Evolutionary conservation across 2,329 filamentous ascomycete species (phyloP).

Genomic region (Aspergillus caelatus): DNA sequence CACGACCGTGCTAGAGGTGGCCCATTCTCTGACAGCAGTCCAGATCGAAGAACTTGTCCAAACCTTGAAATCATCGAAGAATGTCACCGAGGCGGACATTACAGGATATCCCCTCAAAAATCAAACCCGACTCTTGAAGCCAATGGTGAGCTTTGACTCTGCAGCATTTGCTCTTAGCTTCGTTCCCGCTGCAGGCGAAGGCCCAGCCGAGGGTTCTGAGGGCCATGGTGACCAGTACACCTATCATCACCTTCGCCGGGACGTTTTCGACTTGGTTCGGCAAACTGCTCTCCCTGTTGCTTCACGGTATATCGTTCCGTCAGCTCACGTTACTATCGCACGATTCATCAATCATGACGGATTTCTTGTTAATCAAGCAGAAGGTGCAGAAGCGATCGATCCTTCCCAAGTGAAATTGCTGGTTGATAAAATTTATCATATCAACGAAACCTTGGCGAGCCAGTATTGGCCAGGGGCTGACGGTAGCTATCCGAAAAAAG

Average conservation of each 20-base stretch:
- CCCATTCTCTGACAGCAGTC: conserved; percentile 72
- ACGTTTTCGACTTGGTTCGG: conserved; percentile 67
- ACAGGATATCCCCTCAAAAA: conserved; percentile 67
- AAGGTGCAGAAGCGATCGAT: conserved; percentile 37
- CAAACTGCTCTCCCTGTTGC: conserved; percentile 67
- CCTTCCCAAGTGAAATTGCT: conserved; percentile 62
- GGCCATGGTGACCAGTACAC: conserved; percentile 66
- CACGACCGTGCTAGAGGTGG: conserved; percentile 78
- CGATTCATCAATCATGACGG: conserved; percentile 74
- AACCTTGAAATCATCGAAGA: neutral
- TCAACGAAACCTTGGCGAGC: conserved; percentile 73
- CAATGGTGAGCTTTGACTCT: conserved; percentile 78
- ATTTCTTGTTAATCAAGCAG: conserved; percentile 41
- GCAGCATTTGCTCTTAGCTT: conserved; percentile 84
- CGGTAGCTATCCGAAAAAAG: conserved; percentile 50
- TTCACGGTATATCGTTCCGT: conserved; percentile 85
- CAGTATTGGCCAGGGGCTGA: conserved; percentile 67
- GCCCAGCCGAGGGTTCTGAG: conserved; percentile 39
- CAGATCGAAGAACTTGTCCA: conserved; percentile 50
- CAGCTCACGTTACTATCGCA: conserved; percentile 84
- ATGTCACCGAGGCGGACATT: neutral
- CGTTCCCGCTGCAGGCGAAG: conserved; percentile 73
- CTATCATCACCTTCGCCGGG: conserved; percentile 84
- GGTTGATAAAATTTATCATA: conserved; percentile 70
- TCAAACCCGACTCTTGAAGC: conserved; percentile 75